Evolutionary conservation across 495 filamentous ascomycete genomes (phyloP), one percentile per base, ranked within the genome.

Genomic region (Annulohypoxylon nitens): DNA sequence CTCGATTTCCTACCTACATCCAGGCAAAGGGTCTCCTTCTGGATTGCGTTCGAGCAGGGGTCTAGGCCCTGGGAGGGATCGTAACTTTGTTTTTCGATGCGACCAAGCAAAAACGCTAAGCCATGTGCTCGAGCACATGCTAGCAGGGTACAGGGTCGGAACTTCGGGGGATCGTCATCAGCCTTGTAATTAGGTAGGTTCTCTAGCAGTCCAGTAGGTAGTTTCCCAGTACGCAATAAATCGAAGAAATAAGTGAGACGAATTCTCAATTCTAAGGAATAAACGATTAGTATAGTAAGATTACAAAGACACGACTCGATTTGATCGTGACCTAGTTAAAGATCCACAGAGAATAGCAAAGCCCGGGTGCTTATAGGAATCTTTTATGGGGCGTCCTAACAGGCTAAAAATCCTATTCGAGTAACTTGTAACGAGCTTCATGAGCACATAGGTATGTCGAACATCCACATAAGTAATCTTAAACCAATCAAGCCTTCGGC

Each of bases 81-180:
- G 25, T 54, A 54, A 54, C 50, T 30, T 26, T 54, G 50, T 54
- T 54, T 33, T 33, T 30, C 25, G 50, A 54, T 54, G 50, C 50
- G 50, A 30, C 25, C 25, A n/a, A 4, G 14, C 14, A 54, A 33
- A 39, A 39, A 34, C 54, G 20, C 12, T 37, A 20, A 58, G 64
- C 65, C 65, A 68, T 68, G 65, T 69, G 66, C 50, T 48, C 26
- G 37, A 62, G 59, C 57, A n/a, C 65, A 61, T 68, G 57, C 23
- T 55, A 12, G 47, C 57, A 68, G 47, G 65, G 57, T 37, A 36
- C 8, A 47, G 47, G 45, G 45, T 25, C 16, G 45, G 50, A 10
- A 33, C 10, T 12, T 33, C 11, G 25, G 25, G 57, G 45, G 64
- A 50, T 59, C 64, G 18, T 3, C 30, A 3, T 50, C 53, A 67